These are phyloP conservation scores for Pinus taeda DNA, from an alignment of 75 land plant species.

Conservation along the genomic window DNA sequence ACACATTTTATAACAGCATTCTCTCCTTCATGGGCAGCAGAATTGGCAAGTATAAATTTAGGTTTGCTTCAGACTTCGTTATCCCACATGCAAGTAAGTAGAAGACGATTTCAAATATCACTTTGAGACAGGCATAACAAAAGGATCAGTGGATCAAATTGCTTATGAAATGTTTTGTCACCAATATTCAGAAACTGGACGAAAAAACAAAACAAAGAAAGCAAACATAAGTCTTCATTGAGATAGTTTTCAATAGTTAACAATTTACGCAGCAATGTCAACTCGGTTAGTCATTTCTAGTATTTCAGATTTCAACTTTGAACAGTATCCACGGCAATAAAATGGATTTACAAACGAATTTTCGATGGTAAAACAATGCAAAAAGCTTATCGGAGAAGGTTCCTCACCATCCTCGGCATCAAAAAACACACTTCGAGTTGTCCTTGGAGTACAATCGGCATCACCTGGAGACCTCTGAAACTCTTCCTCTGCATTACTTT, in stretches of 20 bases:
- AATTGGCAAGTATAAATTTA: not conserved
- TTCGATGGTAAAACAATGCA: not conserved
- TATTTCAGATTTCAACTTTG: not conserved
- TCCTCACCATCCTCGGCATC: constrained; percentile 14
- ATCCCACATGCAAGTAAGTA: not conserved
- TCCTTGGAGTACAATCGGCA: not conserved
- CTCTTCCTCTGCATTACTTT: not conserved
- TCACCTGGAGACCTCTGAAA: constrained; percentile 6
- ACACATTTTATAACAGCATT: not conserved
- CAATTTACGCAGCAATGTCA: not conserved
- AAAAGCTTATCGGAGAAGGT: not conserved
- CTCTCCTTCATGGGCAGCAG: not conserved
- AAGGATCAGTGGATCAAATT: not conserved
- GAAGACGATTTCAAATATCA: not conserved
- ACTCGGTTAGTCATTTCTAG: too few species aligned
- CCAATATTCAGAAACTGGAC: not conserved
- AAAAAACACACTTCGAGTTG: constrained; percentile 6
- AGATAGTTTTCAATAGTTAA: not conserved
- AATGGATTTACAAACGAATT: not conserved
- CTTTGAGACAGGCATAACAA: not conserved
- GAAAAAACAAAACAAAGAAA: not conserved
- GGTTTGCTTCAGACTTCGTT: not conserved
- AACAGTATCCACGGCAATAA: not conserved
- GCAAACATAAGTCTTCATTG: not conserved
- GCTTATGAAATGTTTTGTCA: not conserved